These are phyloP conservation scores for Mortierella sp. DNA, from an alignment of 371 early-diverging fungal species.

Conservation along the genomic window DNA sequence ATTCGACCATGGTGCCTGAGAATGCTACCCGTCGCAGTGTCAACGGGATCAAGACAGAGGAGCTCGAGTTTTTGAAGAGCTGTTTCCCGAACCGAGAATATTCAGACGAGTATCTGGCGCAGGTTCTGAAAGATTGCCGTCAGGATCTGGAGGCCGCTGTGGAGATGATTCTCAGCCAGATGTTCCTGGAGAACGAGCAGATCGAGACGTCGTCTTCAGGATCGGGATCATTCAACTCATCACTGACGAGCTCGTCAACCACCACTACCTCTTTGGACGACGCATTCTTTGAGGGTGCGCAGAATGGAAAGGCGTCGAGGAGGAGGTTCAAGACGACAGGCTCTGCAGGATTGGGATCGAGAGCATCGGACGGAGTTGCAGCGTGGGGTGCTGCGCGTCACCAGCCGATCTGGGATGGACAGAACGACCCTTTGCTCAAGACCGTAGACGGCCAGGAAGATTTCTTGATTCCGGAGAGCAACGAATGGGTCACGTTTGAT, in stretches of 20 bases:
- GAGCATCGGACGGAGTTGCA: not conserved
- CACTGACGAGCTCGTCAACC: not conserved
- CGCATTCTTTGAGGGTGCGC: conserved; percentile 31
- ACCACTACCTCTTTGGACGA: conserved; percentile 40
- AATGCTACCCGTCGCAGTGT: not conserved
- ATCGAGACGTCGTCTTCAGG: conserved; percentile 51
- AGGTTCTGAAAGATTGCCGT: conserved; percentile 34
- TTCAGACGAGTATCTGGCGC: conserved; percentile 45
- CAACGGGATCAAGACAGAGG: conserved; percentile 25
- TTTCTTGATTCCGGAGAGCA: conserved; percentile 51
- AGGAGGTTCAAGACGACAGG: conserved; percentile 18
- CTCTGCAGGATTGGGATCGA: conserved; percentile 3
- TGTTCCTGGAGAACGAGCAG: conserved; percentile 56
- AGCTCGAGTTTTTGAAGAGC: conserved; percentile 46
- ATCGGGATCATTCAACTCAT: conserved; percentile 38
- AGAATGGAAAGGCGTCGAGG: conserved; percentile 9
- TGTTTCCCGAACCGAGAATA: conserved; percentile 51
- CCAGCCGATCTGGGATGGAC: not conserved
- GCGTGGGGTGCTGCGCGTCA: conserved; percentile 23
- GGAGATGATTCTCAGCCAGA: conserved; percentile 50
- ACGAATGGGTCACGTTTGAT: conserved; percentile 56
- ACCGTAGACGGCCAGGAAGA: conserved; percentile 40
- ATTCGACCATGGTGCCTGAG: not conserved
- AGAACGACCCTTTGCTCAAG: conserved; percentile 30
- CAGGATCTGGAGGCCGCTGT: conserved; percentile 44